phyloP scores from a whole-genome alignment of 139 green algal genomes.

The Haematococcus lacustris region DNA sequence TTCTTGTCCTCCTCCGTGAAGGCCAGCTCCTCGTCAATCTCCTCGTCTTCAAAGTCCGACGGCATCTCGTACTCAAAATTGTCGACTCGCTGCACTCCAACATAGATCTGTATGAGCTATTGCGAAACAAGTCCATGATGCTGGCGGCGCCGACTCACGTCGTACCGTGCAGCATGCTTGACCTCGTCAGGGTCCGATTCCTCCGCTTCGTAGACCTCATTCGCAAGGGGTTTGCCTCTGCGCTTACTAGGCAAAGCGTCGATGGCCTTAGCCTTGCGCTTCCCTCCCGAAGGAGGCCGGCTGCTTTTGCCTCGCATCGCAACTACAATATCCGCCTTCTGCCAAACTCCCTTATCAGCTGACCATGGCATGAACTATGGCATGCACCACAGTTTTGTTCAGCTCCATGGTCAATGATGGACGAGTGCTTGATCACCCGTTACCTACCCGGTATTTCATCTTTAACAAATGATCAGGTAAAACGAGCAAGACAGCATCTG shows the following conservation, averaged over 20 bases:
- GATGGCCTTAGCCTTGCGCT: background rate
- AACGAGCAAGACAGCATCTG: too few species aligned
- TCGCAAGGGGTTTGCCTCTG: background rate
- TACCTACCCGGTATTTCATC: too few species aligned
- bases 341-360: too few species aligned
- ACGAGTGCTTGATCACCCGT: too few species aligned
- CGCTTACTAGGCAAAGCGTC: background rate
- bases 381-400: too few species aligned
- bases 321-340: too few species aligned
- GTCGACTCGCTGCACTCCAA: slow-evolving; percentile 61
- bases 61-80: slow-evolving; percentile 88
- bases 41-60: slow-evolving; percentile 88
- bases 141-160: slow-evolving; percentile 32
- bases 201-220: slow-evolving; percentile 56
- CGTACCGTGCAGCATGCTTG: slow-evolving; percentile 37
- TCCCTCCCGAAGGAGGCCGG: too few species aligned
- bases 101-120: background rate
- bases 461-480: too few species aligned
- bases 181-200: slow-evolving; percentile 51
- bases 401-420: too few species aligned
- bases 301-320: too few species aligned
- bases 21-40: slow-evolving; percentile 91
- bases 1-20: slow-evolving; percentile 84
- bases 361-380: too few species aligned
- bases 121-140: background rate